phyloP scores from a whole-genome alignment of 2,329 filamentous ascomycete genomes.

The Penicillium freii region DNA sequence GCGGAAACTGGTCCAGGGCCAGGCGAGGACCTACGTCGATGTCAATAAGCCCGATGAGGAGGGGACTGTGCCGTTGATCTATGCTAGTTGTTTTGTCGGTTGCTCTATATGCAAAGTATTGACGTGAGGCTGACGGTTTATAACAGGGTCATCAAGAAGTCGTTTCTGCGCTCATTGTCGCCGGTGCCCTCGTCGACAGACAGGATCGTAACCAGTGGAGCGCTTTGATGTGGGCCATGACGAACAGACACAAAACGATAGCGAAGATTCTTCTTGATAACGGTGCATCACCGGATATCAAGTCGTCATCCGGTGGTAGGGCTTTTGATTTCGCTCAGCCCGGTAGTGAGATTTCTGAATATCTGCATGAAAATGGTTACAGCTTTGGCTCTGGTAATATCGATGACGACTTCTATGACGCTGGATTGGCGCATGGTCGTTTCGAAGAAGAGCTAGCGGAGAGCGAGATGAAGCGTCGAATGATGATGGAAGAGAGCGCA shows the following conservation, averaged over 20 bases:
- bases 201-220: slow-evolving; percentile 98
- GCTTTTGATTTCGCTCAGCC: slow-evolving; percentile 94
- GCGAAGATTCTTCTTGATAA: slow-evolving; percentile 90
- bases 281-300: slow-evolving; percentile 91
- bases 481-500: slow-evolving; percentile 99
- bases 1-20: slow-evolving; percentile 69
- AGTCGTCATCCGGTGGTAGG: slow-evolving; percentile 88
- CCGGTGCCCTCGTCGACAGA: slow-evolving; percentile 83
- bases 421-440: slow-evolving; percentile 84
- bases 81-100: slow-evolving; percentile 92
- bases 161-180: slow-evolving; percentile 77
- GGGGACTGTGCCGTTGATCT: slow-evolving; percentile 93
- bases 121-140: slow-evolving; percentile 10
- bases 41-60: slow-evolving; percentile 88
- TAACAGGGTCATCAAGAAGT: slow-evolving; percentile 80
- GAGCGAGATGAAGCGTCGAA: slow-evolving; percentile 84
- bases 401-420: slow-evolving; percentile 85
- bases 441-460: slow-evolving; percentile 98
- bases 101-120: slow-evolving; percentile 3
- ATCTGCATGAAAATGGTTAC: slow-evolving; percentile 92
- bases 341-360: slow-evolving; percentile 94
- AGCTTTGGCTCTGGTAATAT: slow-evolving; percentile 47
- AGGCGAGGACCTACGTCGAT: slow-evolving; percentile 73
- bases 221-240: slow-evolving; percentile 99
- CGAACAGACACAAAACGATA: slow-evolving; percentile 93